These are phyloP conservation scores for Solanum hybrid DNA, from an alignment of 305 asterid genomes.

Conservation along the genomic window DNA sequence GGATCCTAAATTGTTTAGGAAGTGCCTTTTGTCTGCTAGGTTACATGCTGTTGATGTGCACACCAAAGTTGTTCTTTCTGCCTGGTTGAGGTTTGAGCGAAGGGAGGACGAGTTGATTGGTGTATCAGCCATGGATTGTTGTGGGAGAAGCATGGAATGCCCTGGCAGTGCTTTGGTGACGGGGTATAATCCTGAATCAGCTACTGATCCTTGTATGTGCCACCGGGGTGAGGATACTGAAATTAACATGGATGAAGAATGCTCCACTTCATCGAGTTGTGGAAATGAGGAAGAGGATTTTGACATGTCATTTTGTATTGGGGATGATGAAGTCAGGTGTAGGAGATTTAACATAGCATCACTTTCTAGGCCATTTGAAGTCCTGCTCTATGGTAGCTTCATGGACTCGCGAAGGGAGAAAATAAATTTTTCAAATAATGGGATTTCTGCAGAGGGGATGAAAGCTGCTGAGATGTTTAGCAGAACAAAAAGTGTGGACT, in stretches of 20 bases:
- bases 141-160: constrained; percentile 72
- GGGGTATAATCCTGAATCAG: constrained; percentile 79
- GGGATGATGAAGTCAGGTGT: constrained; percentile 80
- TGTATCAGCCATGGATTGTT: constrained; percentile 76
- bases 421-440: constrained; percentile 62
- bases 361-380: constrained; percentile 67
- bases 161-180: constrained; percentile 45
- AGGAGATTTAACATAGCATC: constrained; percentile 63
- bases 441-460: constrained; percentile 59
- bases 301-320: constrained; percentile 68
- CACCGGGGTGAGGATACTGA: constrained; percentile 14
- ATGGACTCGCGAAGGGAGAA: constrained; percentile 65
- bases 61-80: constrained; percentile 72
- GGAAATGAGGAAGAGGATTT: constrained; percentile 39
- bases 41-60: constrained; percentile 80
- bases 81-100: constrained; percentile 89
- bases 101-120: constrained; percentile 88
- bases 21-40: constrained; percentile 70
- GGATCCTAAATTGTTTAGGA: constrained; percentile 83
- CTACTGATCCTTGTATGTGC: constrained; percentile 55
- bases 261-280: constrained; percentile 53
- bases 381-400: constrained; percentile 78
- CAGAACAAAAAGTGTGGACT: constrained; percentile 55
- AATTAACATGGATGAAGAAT: constrained; percentile 29
- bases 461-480: constrained; percentile 72